A percentile compares a stretch with the other conserved stretches of the same genome.
phyloP scores from a whole-genome alignment of 1,284 basidiomycete species.

The Trichosporon coremiiforme region DNA sequence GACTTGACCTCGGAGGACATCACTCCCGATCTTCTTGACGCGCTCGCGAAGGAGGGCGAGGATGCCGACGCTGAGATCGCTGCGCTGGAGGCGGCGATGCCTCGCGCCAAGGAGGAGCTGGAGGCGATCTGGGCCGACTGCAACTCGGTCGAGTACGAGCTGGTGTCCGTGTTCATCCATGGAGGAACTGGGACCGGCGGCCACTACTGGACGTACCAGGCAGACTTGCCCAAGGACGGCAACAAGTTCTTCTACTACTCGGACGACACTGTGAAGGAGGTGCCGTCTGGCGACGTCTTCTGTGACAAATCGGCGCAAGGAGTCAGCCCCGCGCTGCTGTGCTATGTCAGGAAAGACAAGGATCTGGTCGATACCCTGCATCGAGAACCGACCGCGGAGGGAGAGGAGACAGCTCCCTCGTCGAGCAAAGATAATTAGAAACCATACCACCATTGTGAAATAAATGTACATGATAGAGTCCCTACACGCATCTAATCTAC shows the following conservation, averaged over 20 bases:
- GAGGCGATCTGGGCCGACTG: conserved; percentile 77
- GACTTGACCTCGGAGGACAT: conserved; percentile 4
- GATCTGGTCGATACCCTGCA: conserved; percentile 50
- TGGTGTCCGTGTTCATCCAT: conserved; percentile 95
- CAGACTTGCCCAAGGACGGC: conserved; percentile 53
- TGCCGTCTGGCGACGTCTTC: conserved; percentile 48
- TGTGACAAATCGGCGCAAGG: conserved; percentile 41
- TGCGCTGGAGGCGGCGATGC: conserved; percentile 62
- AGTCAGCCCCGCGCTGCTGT: conserved; percentile 55
- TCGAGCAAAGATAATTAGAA: background rate
- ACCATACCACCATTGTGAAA: background rate
- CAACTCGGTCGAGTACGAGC: conserved; percentile 73
- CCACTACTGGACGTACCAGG: conserved; percentile 57
- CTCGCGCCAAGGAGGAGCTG: conserved; percentile 67
- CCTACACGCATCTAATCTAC: conserved; percentile 19
- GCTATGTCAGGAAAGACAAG: conserved; percentile 53
- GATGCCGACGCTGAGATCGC: conserved; percentile 66
- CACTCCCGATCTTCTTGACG: conserved; percentile 39
- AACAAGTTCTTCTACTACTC: conserved; percentile 95
- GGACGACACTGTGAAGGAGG: conserved; percentile 72
- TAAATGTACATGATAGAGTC: conserved; percentile 18
- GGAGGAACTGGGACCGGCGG: conserved; percentile 65
- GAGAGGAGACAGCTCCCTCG: background rate
- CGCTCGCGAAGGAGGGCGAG: conserved; percentile 60
- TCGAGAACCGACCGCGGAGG: conserved; percentile 35